A percentile compares a stretch with the other conserved stretches of the same genome.
phyloP scores from a whole-genome alignment of 164 flowering plant genomes.

The Umbilicus rupestris region DNA sequence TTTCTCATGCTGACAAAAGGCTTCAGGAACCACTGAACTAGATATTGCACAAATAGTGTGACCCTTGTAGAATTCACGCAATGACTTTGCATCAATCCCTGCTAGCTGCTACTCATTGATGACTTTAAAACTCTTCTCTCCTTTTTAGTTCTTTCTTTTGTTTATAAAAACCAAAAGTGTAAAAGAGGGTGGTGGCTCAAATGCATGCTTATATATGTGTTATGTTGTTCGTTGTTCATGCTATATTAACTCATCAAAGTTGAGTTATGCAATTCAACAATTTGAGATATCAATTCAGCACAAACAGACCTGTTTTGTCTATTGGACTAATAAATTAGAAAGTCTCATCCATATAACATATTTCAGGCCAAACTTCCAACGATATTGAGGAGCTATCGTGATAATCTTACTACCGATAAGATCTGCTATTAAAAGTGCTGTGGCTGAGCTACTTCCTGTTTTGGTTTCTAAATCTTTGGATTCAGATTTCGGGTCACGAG shows the following conservation, averaged over 20 bases:
- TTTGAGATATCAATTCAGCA: background rate
- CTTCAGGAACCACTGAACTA: background rate
- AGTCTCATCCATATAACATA: constrained; percentile 1
- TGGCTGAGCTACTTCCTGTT: constrained; percentile 81
- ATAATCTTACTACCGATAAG: constrained; percentile 80
- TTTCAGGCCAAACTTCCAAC: constrained; percentile 86
- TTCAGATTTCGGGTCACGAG: constrained; percentile 56
- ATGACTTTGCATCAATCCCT: background rate
- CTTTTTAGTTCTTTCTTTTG: background rate
- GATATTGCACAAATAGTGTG: background rate
- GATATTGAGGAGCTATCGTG: constrained; percentile 84
- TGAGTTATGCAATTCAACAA: background rate
- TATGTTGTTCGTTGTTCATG: background rate
- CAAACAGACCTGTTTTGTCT: background rate
- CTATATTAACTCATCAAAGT: background rate
- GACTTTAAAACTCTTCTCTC: too few species aligned
- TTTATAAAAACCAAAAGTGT: too few species aligned
- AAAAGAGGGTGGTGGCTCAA: too few species aligned
- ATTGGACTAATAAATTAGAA: background rate
- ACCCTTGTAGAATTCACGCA: background rate
- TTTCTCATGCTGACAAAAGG: background rate
- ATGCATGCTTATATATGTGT: too few species aligned
- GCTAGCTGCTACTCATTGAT: background rate
- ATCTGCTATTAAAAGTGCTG: constrained; percentile 77
- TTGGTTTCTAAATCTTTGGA: constrained; percentile 49